Conservation (phyloP, 371 early-diverging fungal species). For the Rhizopus arrhizus region DNA sequence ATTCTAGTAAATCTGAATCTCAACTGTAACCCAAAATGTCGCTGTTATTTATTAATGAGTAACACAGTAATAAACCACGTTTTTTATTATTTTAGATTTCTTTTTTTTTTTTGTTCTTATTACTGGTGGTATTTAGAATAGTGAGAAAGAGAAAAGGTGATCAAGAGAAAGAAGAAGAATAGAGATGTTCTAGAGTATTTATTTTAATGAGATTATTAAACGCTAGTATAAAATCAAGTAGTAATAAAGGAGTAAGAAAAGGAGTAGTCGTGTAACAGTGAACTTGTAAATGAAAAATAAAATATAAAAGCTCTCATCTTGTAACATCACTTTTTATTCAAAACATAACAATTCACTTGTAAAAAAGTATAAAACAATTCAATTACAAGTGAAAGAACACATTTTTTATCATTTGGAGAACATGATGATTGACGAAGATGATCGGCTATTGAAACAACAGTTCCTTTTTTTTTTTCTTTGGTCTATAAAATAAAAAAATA, state of each 20-base stretch:
- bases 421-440: neutral
- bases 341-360: no score
- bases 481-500: conserved; percentile 6
- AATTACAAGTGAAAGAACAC: no score
- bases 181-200: no score
- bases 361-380: no score
- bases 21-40: neutral
- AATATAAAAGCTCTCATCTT: neutral
- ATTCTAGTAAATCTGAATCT: no score
- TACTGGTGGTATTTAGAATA: no score
- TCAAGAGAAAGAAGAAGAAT: no score
- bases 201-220: neutral
- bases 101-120: neutral
- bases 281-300: neutral
- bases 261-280: neutral
- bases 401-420: no score
- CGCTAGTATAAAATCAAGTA: no score
- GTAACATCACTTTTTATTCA: no score
- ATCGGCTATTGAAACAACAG: neutral
- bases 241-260: neutral
- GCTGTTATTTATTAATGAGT: neutral
- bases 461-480: conserved; percentile 19
- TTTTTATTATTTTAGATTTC: neutral
- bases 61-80: conserved; percentile 3
- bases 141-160: no score